These are phyloP conservation scores for Metarhizium rileyi DNA, from an alignment of 2,329 filamentous ascomycete species.

Conservation along the genomic window DNA sequence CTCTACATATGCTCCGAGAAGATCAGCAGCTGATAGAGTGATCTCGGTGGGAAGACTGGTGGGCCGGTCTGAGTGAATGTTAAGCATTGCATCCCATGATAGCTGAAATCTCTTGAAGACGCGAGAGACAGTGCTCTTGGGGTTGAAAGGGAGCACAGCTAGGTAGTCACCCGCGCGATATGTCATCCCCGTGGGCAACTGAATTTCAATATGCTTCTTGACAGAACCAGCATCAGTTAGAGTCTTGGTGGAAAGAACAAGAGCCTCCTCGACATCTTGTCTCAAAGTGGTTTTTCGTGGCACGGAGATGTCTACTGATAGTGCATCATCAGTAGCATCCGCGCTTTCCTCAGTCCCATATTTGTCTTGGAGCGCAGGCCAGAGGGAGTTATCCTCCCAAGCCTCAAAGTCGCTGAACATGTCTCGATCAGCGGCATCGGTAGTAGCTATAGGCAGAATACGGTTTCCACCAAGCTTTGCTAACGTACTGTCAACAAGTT, in stretches of 20 bases:
- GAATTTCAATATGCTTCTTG: slow-evolving; percentile 59
- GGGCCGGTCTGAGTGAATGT: slow-evolving; percentile 42
- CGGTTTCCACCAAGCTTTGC: slow-evolving; percentile 23
- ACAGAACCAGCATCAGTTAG: slow-evolving; percentile 41
- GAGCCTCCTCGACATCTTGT: slow-evolving; percentile 53
- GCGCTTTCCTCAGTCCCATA: slow-evolving; percentile 24
- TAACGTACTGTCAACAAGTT: slow-evolving; percentile 46
- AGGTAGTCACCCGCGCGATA: slow-evolving; percentile 72
- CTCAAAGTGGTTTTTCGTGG: slow-evolving; percentile 47
- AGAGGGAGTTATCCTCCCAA: slow-evolving; percentile 52
- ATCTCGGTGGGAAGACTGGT: slow-evolving; percentile 44
- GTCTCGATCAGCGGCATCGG: slow-evolving; percentile 52
- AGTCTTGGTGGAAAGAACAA: slow-evolving; percentile 42
- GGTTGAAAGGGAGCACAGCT: slow-evolving; percentile 63
- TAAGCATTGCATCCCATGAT: slow-evolving; percentile 58
- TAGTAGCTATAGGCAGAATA: slow-evolving; percentile 38
- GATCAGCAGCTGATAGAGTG: slow-evolving; percentile 50
- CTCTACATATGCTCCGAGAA: slow-evolving; percentile 64
- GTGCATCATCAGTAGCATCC: slow-evolving; percentile 12
- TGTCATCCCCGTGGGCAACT: slow-evolving; percentile 52
- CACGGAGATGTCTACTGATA: slow-evolving; percentile 39
- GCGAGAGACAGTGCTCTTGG: slow-evolving; percentile 47
- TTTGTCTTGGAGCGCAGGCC: slow-evolving; percentile 38
- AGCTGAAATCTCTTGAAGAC: slow-evolving; percentile 57
- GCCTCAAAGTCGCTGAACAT: slow-evolving; percentile 59